Percentiles rank a stretch among this genome's conserved stretches.
These are phyloP conservation scores for Agrocybe pediades DNA, from an alignment of 768 basidiomycete genomes.

Conservation along the genomic window DNA sequence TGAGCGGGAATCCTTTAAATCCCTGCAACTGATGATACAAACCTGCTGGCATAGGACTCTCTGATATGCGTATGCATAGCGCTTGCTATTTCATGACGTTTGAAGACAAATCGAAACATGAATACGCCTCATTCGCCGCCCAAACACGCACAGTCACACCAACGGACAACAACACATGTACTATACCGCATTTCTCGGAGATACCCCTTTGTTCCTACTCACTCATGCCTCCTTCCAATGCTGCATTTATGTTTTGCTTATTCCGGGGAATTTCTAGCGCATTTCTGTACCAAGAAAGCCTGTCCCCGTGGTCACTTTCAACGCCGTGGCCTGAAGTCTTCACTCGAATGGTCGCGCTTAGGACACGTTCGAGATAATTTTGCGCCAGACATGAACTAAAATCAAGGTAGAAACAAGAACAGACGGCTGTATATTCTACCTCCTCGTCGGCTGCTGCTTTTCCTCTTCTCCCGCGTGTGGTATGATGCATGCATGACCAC, in stretches of 20 bases:
- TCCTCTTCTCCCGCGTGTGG: no score
- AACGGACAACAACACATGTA: conserved; percentile 1
- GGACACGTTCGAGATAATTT: no score
- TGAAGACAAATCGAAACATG: no score
- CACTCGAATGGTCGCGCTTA: no score
- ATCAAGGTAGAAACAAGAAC: no score
- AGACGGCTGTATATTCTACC: no score
- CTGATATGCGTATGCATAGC: conserved; percentile 54
- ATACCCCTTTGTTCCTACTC: conserved; percentile 11
- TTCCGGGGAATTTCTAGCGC: conserved; percentile 22
- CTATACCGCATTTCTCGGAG: conserved; percentile 12
- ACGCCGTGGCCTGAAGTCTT: neutral
- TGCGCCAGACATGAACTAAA: no score
- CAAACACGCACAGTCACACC: neutral
- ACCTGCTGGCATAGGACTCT: no score
- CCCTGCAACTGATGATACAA: no score
- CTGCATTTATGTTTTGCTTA: conserved; percentile 1
- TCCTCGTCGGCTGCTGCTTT: no score
- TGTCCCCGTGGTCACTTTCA: no score
- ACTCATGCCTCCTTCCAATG: neutral
- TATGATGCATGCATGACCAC: no score
- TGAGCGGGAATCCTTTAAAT: conserved; percentile 36
- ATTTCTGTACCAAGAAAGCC: neutral
- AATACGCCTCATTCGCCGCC: neutral
- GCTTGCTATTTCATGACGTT: conserved; percentile 42